Evolutionary conservation across 176 grass and related monocot species (phyloP), one percentile per base, ranked within the genome.

Genomic region (Ensete glaucum): DNA sequence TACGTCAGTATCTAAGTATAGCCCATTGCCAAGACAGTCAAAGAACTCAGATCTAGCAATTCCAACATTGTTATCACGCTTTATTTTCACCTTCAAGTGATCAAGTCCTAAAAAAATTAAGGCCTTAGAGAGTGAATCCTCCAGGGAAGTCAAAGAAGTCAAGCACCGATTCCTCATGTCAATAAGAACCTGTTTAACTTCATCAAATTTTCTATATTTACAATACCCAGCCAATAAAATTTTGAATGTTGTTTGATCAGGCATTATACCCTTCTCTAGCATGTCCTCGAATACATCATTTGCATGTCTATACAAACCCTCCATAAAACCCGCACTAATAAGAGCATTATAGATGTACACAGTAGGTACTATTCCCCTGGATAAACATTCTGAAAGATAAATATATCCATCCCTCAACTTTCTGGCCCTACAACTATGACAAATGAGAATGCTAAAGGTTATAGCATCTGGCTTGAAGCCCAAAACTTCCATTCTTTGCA

Each of bases 361-460:
- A 85, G 64, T 83, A 64, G 90, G 94, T 81, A 76, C 50, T 53
- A 90, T 64, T 71, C 82, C 73, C 73, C 90, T 90, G 79, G 87
- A 85, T 72, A 87, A 88, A 50, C 90, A 93, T 85, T 97, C 94
- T 60, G 88, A 97, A 72, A 97, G 86, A 91, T 89, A 97, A 69
- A 93, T 11, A 34, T 93, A 88, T 74, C 87, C 88, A 85, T 85
- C 73, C 76, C 83, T 90, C 78, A 89, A 52, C 56, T 85, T 90
- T 73, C 81, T 75, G 78, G 80, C 87, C 81, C 73, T 89, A 74
- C 90, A 97, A 73, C 94, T 91, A 75, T 90, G 79, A 80, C 71
- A 93, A 71, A 92, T 79, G 27, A 97, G 92, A 78, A 88, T 93
- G 80, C 75, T 90, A 87, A 97, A 97, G 56, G 84, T 91, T 64